Percentiles rank a stretch among this genome's conserved stretches.
These are phyloP conservation scores for Quillaja saponaria DNA, from an alignment of 306 rosid species.

Conservation along the genomic window DNA sequence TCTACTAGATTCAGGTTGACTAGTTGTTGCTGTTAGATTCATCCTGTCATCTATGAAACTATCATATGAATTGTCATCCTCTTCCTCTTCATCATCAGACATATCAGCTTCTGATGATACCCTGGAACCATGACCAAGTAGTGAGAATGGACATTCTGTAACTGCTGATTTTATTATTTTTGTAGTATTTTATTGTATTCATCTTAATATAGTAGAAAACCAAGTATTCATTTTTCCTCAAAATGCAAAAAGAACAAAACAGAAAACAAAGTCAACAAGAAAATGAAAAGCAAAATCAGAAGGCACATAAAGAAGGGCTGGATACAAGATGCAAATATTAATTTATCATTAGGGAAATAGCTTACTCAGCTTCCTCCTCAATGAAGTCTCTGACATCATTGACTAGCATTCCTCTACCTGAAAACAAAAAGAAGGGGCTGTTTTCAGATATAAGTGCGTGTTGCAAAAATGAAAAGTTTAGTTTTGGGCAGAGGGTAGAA, in stretches of 20 bases:
- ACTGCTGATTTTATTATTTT: not conserved
- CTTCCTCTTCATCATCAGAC: constrained; percentile 77
- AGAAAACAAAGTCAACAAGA: no score
- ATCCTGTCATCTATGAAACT: constrained; percentile 93
- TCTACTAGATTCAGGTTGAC: constrained; percentile 60
- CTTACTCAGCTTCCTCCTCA: constrained; percentile 99
- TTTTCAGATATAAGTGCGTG: no score
- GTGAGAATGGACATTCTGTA: constrained; percentile 31
- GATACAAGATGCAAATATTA: no score
- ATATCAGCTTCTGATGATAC: constrained; percentile 62
- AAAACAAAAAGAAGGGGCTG: not conserved
- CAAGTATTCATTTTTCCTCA: no score
- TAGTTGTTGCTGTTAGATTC: constrained; percentile 47
- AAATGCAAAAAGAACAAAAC: no score
- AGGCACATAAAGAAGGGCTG: no score
- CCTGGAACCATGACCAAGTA: constrained; percentile 44
- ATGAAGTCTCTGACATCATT: constrained; percentile 56
- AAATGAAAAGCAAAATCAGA: no score
- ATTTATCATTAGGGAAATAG: no score
- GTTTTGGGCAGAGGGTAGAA: not conserved
- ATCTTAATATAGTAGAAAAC: no score
- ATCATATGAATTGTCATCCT: constrained; percentile 54
- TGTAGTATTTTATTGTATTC: no score
- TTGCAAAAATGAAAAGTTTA: no score
- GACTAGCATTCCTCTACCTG: constrained; percentile 62